Evolutionary conservation across 164 flowering plant species (phyloP).

Genomic region (Piper betle): DNA sequence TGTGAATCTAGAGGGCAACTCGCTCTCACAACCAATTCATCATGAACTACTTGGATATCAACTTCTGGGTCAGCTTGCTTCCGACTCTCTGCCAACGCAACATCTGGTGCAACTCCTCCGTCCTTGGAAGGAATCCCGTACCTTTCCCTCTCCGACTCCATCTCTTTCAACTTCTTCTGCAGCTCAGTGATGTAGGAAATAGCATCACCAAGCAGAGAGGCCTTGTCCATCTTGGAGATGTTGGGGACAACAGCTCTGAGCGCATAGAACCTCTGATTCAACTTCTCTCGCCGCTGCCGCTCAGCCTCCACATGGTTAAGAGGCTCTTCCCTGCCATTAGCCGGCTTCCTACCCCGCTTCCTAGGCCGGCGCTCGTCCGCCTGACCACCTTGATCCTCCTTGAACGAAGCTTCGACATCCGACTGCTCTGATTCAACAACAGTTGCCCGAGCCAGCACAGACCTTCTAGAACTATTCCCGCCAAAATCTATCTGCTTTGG

Average conservation of each 20-base stretch:
- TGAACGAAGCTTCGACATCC: conserved; percentile 59
- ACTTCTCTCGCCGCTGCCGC: conserved; percentile 39
- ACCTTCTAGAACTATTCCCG: conserved; percentile 35
- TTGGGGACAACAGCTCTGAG: conserved; percentile 46
- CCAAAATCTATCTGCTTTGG: conserved; percentile 56
- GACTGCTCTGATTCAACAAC: conserved; percentile 61
- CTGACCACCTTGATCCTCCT: conserved; percentile 37
- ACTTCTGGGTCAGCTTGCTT: conserved; percentile 21
- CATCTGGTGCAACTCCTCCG: conserved; percentile 11
- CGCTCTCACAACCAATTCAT: conserved; percentile 58
- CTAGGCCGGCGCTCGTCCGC: conserved; percentile 58
- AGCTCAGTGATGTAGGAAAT: conserved; percentile 39
- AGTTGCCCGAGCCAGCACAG: conserved; percentile 20
- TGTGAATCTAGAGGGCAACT: conserved; percentile 58
- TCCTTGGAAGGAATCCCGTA: conserved; percentile 28
- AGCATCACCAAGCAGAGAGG: conserved; percentile 7
- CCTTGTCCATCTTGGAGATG: conserved; percentile 7
- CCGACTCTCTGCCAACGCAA: conserved; percentile 13
- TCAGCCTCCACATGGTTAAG: conserved; percentile 89
- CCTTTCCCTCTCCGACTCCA: conserved; percentile 44
- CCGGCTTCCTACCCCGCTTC: conserved; percentile 91
- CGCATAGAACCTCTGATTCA: conserved; percentile 45
- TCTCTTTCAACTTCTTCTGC: conserved; percentile 29
- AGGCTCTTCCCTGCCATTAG: conserved; percentile 93
- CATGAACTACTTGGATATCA: conserved; percentile 39